Base-by-base conservation (phyloP, 306 rosid species). In the Cicer cuneatum region DNA sequence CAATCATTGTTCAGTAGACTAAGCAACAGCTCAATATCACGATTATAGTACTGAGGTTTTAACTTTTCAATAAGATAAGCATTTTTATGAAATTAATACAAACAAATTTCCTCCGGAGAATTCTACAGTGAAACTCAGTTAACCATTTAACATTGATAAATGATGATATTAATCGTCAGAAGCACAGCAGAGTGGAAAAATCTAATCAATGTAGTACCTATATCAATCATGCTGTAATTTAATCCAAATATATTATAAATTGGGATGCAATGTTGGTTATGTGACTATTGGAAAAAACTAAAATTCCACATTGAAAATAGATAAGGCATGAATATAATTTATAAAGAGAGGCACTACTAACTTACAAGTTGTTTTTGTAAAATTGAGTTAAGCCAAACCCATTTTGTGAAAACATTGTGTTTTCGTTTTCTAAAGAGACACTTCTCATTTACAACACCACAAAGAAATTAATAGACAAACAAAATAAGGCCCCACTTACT, bases 21-120 rank as follows among this genome's bases (percentile, higher is more conserved):
- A 1, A 67, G 29, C 14, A 73, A 63, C 10, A 59, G 21, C 72
- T 70, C 66, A 69, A 63, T 40, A 46, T 35, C 15, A 7, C 42
- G 39, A 66, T 76, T 64, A 57, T 66, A 29, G 15, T 48, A 77
- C 62, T 2, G 21, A 53, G 51, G 68, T 38, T 80, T 43, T 46
- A 12, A 33, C n/a, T 65, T 65, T 65, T 18, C 46, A 65, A 73
- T 37, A 29, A 24, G 14, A 52, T 72, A 54, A 15, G 46, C 18
- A 43, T 45, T 59, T 29, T 68, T 35, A 19, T 29, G 39, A 66
- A 51, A 78, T 74, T 19, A 14, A 45, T 39, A 52, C 18, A 10
- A 15, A 52, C 62, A 62, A 33, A 62, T 65, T 59, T 49, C 3
- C 1, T 10, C 69, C 45, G 5, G 46, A 54, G 46, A 68, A 56